Percentiles rank a stretch among this genome's conserved stretches.
phyloP scores from a whole-genome alignment of 768 basidiomycete species.

The Auricularia cornea region DNA sequence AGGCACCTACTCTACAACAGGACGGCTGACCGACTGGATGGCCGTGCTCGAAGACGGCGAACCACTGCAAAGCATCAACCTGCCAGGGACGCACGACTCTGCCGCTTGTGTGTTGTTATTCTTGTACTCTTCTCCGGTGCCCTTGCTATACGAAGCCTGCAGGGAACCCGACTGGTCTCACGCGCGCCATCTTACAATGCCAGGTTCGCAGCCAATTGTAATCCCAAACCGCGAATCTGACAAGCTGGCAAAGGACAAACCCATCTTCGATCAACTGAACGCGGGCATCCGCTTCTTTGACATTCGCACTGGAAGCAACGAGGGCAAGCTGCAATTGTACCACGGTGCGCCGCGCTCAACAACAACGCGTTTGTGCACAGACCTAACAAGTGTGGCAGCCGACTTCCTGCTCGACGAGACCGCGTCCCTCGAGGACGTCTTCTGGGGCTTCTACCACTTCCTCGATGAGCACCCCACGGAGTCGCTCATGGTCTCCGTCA shows the following conservation, averaged over 20 bases:
- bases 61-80: not conserved
- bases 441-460: constrained; percentile 45
- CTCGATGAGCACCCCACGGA: constrained; percentile 44
- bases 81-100: not conserved
- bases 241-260: constrained; percentile 5
- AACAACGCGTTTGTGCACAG: not conserved
- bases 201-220: not conserved
- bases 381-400: not conserved
- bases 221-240: not conserved
- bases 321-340: constrained; percentile 11
- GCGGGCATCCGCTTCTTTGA: constrained; percentile 16
- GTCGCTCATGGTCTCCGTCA: constrained; percentile 42
- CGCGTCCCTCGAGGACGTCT: constrained; percentile 40
- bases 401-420: constrained; percentile 35
- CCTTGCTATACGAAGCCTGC: not conserved
- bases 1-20: not conserved
- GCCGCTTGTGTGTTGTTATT: not conserved
- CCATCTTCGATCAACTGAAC: constrained; percentile 14
- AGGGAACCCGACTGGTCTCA: not conserved
- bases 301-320: constrained; percentile 12
- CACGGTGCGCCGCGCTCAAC: constrained; percentile 9
- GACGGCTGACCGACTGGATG: not conserved
- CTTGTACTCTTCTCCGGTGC: not conserved
- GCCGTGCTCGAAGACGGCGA: not conserved
- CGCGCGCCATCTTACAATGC: not conserved